Percentiles rank a stretch among this genome's conserved stretches.
These are phyloP conservation scores for Fusarium abutilonis DNA, from an alignment of 2,329 filamentous ascomycete genomes.

Conservation along the genomic window DNA sequence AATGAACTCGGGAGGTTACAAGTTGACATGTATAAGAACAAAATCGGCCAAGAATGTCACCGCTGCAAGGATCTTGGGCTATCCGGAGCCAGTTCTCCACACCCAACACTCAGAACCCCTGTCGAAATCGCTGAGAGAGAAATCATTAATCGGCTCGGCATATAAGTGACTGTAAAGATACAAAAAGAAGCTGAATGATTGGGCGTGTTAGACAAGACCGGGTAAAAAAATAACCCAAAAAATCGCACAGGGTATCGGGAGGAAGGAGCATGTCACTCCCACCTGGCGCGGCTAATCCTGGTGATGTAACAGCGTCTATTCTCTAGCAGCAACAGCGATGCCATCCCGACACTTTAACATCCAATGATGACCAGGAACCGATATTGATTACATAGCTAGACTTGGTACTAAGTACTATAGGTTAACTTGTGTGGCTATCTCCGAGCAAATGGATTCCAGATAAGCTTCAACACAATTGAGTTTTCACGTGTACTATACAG, in stretches of 20 bases:
- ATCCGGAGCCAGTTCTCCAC: slow-evolving; percentile 18
- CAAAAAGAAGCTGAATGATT: neutral
- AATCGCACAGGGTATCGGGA: slow-evolving; percentile 1
- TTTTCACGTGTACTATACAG: too few relatives aligned
- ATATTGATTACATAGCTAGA: neutral
- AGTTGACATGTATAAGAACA: neutral
- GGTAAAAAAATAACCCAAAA: neutral
- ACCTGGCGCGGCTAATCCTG: slow-evolving; percentile 15
- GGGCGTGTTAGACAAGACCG: neutral
- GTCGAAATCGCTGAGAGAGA: slow-evolving; percentile 1
- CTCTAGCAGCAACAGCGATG: slow-evolving; percentile 17
- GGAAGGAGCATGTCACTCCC: neutral
- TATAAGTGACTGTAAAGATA: too few relatives aligned
- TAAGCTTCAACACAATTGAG: too few relatives aligned
- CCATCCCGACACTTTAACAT: slow-evolving; percentile 28
- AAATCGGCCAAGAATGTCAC: slow-evolving; percentile 20
- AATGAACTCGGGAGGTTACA: neutral
- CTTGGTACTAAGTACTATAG: neutral
- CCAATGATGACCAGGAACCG: slow-evolving; percentile 26
- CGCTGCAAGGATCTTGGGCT: slow-evolving; percentile 16
- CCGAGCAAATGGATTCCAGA: too few relatives aligned
- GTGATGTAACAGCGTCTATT: slow-evolving; percentile 2
- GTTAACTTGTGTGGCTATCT: neutral
- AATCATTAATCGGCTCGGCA: neutral
- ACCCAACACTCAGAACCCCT: slow-evolving; percentile 9